phyloP scores from a whole-genome alignment of 176 grass and related monocot genomes.

The Lolium perenne region DNA sequence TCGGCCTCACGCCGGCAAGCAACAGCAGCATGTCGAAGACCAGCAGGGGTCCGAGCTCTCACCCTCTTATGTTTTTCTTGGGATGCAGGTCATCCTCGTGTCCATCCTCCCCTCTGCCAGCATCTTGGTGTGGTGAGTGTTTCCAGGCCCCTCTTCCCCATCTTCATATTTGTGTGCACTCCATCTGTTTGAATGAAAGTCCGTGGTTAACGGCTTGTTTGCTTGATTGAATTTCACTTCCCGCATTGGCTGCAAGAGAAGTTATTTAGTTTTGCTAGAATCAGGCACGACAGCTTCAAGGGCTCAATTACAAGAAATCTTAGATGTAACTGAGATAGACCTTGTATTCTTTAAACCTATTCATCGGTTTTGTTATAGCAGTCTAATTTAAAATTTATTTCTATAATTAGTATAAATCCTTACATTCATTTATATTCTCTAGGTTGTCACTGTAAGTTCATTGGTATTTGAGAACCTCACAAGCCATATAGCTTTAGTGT shows the following conservation, averaged over 20 bases:
- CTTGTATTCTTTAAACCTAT: too few species aligned
- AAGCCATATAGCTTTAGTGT: neutral
- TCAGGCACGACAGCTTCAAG: too few species aligned
- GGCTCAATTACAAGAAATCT: too few species aligned
- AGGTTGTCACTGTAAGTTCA: slow-evolving; percentile 20
- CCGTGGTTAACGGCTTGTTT: neutral
- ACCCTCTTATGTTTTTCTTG: slow-evolving; percentile 23
- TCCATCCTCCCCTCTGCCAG: too few species aligned
- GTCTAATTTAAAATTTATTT: slow-evolving; percentile 1
- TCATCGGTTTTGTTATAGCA: too few species aligned
- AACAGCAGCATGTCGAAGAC: slow-evolving; percentile 68
- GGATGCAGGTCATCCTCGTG: neutral
- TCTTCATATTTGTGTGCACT: neutral
- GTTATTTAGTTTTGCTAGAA: too few species aligned
- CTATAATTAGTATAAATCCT: neutral
- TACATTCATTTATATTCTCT: slow-evolving; percentile 33
- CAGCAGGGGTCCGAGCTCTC: slow-evolving; percentile 75
- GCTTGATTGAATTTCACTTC: neutral
- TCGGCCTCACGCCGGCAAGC: slow-evolving; percentile 17
- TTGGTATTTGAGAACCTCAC: neutral
- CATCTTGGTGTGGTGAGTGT: neutral
- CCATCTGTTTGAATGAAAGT: neutral
- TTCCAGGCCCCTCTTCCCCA: neutral
- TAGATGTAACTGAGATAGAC: too few species aligned
- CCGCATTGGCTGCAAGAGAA: too few species aligned